phyloP scores from a whole-genome alignment of 2,329 filamentous ascomycete genomes.

The Aspergillus alliaceus region DNA sequence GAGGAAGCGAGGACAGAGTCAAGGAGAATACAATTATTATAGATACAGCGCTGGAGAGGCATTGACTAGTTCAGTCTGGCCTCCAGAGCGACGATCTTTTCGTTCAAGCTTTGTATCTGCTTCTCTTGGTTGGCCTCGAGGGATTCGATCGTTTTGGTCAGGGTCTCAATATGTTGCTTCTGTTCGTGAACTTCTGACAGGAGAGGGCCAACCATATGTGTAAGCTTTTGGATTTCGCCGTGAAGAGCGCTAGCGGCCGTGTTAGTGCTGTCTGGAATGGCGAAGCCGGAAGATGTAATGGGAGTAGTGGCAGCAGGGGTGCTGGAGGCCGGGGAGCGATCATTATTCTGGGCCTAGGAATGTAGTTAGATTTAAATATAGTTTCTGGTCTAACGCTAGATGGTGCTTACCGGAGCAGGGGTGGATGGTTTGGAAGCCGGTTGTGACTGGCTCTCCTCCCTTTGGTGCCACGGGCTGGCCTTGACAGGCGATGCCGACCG shows the following conservation, averaged over 20 bases:
- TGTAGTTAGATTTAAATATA: not conserved
- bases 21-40: conserved; percentile 9
- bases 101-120: conserved; percentile 68
- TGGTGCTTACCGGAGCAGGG: conserved; percentile 20
- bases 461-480: conserved; percentile 29
- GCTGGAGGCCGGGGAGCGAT: conserved; percentile 31
- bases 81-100: conserved; percentile 80
- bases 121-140: conserved; percentile 75
- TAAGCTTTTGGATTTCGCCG: conserved; percentile 4
- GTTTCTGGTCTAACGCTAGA: not conserved
- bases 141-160: conserved; percentile 73
- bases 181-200: conserved; percentile 71
- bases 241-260: conserved; percentile 56
- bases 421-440: conserved; percentile 25
- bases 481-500: conserved; percentile 28
- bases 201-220: not conserved
- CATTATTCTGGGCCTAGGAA: not conserved
- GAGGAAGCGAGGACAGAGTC: not conserved
- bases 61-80: conserved; percentile 59
- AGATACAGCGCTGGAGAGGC: not conserved
- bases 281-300: conserved; percentile 17
- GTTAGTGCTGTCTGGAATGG: conserved; percentile 27
- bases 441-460: conserved; percentile 28
- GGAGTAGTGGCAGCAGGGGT: conserved; percentile 42
- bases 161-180: conserved; percentile 68